Base-by-base conservation (phyloP, 441 rosid genomes). In the Bocquillonia castaneifolia region DNA sequence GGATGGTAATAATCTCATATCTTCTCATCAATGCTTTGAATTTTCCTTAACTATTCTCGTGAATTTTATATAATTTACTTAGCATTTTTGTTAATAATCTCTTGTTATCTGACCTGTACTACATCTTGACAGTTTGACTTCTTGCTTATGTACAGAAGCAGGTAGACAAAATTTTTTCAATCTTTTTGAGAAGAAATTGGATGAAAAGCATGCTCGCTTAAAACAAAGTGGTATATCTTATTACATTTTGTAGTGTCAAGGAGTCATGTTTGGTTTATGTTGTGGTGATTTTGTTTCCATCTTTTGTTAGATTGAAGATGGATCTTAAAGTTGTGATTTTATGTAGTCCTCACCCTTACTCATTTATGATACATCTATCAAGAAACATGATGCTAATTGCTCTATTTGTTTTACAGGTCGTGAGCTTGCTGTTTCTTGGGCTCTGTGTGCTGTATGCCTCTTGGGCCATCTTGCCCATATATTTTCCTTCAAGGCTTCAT, bases 391-490 rank as follows among this genome's bases (percentile, higher is more conserved):
- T 60, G 70, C 65, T 70, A 59, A 74, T 61, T n/a, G 72, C 50
- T 60, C 44, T 70, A 26, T 61, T 22, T 36, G 26, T 62, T 64
- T 68, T 70, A 58, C 80, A 93, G 99, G 97, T 71, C 85, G 84
- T 0, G 88, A 88, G 82, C 99, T 93, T 78, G 96, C 90, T 72
- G 92, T 93, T 69, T 91, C 99, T 32, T 93, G 99, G 97, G 95
- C 93, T 53, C 84, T 93, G 37, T 93, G 99, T 82, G 92, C 99
- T 79, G 97, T 93, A 56, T 93, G 99, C 88, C 83, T 93, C 72
- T 71, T 91, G 67, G 99, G 99, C 69, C 99, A 93, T 82, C 79
- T 88, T 59, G 78, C 97, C 68, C 99, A 93, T 81, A 65, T 89
- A 69, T 72, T 88, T n/a, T 89, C 89, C 42, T 73, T 84, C 44